Evolutionary conservation across 2,329 filamentous ascomycete species (phyloP), one percentile per base, ranked within the genome.

Genomic region (Mycosphaerella sp.): DNA sequence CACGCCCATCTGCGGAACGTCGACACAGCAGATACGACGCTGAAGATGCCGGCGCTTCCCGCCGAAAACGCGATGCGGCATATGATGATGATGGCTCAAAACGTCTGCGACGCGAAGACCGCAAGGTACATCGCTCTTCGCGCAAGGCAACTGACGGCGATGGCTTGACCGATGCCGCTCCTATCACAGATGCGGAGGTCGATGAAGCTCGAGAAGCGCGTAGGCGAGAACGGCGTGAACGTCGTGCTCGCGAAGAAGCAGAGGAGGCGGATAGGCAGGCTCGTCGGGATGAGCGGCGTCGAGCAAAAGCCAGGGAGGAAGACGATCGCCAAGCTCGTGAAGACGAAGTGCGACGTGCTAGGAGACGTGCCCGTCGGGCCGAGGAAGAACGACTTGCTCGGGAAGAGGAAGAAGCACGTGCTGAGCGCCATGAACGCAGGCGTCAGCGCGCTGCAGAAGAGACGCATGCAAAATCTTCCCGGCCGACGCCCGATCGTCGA

Each of bases 191-290:
- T 39, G 57, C 56, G 2, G 67, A 70, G 39, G 48, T 23, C 40
- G 69, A 70, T 34, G 54, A 34, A 60, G 66, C 54, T 56, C 61
- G 31, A 56, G 56, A 36, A 65, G 68, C 55, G 66, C 63, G 70
- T 12, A 62, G 68, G 4, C 66, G 67, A n/a, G 70, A 71, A 42
- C 65, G 66, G 31, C 63, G 66, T 4, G 67, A 67, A 41, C 60
- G 66, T 10, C 63, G 63, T 40, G 68, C 69, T 23, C 66, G 66
- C 11, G 70, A 74, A 51, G 72, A 71, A 51, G 70, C 69, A 32
- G 73, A 75, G 43, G 66, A 67, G n/a, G 62, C 62, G n/a, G 64
- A 63, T 11, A 60, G 64, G 29, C 55, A 54, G 21, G 62, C 58
- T 34, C 60, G 66, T 11, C 61, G 62, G 14, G 57, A 56, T 10